phyloP scores from a whole-genome alignment of 148 eudicot genomes.

The Fallopia convolvulus region DNA sequence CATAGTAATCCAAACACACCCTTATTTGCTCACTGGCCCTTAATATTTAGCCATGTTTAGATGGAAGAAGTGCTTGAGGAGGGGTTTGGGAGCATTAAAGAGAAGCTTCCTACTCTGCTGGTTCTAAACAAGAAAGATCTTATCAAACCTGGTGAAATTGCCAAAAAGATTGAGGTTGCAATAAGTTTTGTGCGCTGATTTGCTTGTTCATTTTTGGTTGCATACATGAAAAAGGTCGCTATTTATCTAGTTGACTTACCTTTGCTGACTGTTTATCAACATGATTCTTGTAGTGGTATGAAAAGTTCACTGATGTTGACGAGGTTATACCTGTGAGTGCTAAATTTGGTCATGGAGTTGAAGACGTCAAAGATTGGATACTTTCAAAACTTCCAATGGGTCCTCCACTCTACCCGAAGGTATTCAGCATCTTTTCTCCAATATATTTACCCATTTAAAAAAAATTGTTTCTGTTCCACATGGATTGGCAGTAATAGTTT shows the following conservation, averaged over 20 bases:
- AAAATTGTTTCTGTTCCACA: neutral
- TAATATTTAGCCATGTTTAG: constrained; percentile 21
- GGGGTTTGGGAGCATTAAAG: constrained; percentile 56
- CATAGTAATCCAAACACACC: too few species aligned
- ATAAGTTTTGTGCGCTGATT: neutral
- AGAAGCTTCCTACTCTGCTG: constrained; percentile 65
- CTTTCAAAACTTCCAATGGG: constrained; percentile 86
- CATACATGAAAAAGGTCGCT: neutral
- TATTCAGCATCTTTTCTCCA: constrained; percentile 13
- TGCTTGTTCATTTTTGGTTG: neutral
- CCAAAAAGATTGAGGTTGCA: constrained; percentile 74
- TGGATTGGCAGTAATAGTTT: neutral
- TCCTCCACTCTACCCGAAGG: constrained; percentile 88
- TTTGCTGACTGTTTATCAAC: neutral
- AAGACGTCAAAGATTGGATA: constrained; percentile 94
- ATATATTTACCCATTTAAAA: too few species aligned
- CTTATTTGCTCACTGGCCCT: neutral
- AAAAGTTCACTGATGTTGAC: constrained; percentile 85
- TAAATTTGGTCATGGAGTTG: constrained; percentile 91
- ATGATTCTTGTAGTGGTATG: constrained; percentile 63
- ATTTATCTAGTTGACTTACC: neutral
- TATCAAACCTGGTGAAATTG: constrained; percentile 95
- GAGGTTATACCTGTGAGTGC: constrained; percentile 99
- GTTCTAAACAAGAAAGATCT: constrained; percentile 93
- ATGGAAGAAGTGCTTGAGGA: constrained; percentile 72